Base-by-base conservation (phyloP, 73 alveolate genomes). In the Tetrahymena elliotti region DNA sequence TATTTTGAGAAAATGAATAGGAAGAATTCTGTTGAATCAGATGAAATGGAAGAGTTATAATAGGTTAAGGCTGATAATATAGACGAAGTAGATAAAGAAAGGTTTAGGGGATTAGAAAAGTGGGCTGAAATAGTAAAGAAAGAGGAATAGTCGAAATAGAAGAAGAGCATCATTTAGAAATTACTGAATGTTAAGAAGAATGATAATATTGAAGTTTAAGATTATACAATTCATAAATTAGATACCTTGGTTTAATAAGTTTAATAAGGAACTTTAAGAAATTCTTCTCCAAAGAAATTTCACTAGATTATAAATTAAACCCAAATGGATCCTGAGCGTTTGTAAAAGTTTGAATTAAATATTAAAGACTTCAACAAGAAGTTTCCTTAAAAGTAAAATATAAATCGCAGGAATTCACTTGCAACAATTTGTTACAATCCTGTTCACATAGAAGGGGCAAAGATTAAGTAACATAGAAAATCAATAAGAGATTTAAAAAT, bases 401-500 rank as follows among this genome's bases (percentile, higher is more conserved):
- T 68, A 1, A 27, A n/a, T 31, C 88, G 88, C 36, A 68, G 88
- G 20, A 68, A 68, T 68, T 68, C 88, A 10, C 88, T 68, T 68
- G 88, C 88, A 18, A 68, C 88, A 68, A 68, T 68, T 27, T 27
- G 36, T 24, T 68, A 68, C 36, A 68, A 68, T 10, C 88, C 88
- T 22, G 88, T 68, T 27, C 34, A 8, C 11, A 68, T 68, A n/a
- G 88, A 68, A 68, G 88, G 38, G 13, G 38, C 38, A 18, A 24
- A 68, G 36, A 8, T 27, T 27, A 68, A 31, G n/a, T 68, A 40
- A 88, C 68, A 33, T 15, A 83, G 37, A 92, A 94, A n/a, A 94
- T 84, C 83, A 11, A 92, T 33, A 22, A 39, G 15, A 41, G 93
- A 24, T 36, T 95, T 95, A 82, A 39, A 95, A 95, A 93, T 52